Base-by-base conservation (phyloP, 495 filamentous ascomycete species). In the Lasiosphaeris hirsuta region DNA sequence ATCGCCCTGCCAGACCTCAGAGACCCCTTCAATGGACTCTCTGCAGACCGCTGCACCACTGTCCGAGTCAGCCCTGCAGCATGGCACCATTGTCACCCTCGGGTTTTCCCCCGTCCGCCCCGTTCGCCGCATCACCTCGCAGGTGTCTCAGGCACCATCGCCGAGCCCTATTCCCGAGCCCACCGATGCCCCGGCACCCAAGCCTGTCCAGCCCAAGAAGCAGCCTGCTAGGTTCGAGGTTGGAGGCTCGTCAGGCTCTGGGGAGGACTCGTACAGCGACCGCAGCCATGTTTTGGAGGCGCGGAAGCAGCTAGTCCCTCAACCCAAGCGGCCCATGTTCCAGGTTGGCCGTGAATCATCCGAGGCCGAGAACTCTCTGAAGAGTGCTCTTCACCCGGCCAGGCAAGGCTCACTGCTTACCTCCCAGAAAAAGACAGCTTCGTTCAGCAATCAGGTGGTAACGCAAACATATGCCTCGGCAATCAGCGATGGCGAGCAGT, bases 61-160 rank as follows among this genome's bases (percentile, higher is more conserved):
- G 23, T 57, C 47, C 53, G 72, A 63, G 51, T 18, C 65, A 66
- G 11, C 78, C 78, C 49, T 63, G 81, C 63, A 84, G 41, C 41
- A 81, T 65, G 82, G 79, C 36, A 84, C 85, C 0, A 87, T 89
- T 53, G 80, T 97, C 45, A 85, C 96, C 52, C 86, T 90, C 56
- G 94, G 93, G 17, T 98, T 97, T 71, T 90, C 89, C 0, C 90
- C 89, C 6, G 86, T 87, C 15, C 81, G 86, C 11, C 88, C 90
- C 2, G 86, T 86, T 0, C 89, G 67, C 63, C 72, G 64, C 15
- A 63, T 62, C 52, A 63, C 63, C 7, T 63, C 67, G 8, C 69
- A 66, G 23, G 62, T 64, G 8, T 56, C 64, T 39, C 70, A 67
- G 49, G 44, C 46, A 1, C 46, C 56, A 3, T 63, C 64, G 11